Evolutionary conservation across 805 yeast species (phyloP), one percentile per base, ranked within the genome.

Genomic region (Nakazawaea wickerhamii): DNA sequence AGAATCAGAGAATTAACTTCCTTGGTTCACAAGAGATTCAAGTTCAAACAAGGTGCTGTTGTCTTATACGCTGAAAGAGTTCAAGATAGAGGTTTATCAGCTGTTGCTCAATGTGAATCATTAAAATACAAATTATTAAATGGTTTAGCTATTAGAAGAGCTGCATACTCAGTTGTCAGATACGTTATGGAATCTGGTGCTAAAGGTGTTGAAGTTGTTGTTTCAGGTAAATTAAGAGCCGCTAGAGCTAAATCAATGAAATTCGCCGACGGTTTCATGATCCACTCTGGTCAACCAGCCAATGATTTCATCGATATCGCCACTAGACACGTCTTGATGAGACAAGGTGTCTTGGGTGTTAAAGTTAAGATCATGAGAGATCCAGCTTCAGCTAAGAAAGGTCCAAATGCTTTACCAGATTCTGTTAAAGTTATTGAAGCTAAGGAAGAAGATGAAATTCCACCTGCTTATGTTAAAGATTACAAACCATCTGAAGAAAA

Each of bases 251-350:
- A 93, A 86, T 83, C 97, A 66, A 95, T 93, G 95, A 93, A 93
- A 79, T 93, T 91, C 84, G 84, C 93, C 70, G 98, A 91, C 71
- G 99, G 99, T 81, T 93, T 93, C 96, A 87, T 93, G 93, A 93
- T 93, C 82, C 99, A 93, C 93, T 89, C 97, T 66, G 99, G 99
- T 87, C 99, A 93, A 81, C 99, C 99, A 77, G 93, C 91, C 72
- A 82, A 78, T 61, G 99, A 93, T 70, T 93, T 93, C 84, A 93
- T 93, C 68, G 99, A 93, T 75, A 75, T 81, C 68, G 99, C 99
- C 63, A 90, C 95, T 71, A 90, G 99, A 78, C 98, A 93, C 91
- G 98, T 91, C 64, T 80, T 93, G 71, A 84, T 93, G 81, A 90
- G 98, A 82, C 98, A 93, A 79, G 99, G 99, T 88, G 98, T 93